Evolutionary conservation across 805 yeast genomes (phyloP).

Genomic region (Pichia exigua): DNA sequence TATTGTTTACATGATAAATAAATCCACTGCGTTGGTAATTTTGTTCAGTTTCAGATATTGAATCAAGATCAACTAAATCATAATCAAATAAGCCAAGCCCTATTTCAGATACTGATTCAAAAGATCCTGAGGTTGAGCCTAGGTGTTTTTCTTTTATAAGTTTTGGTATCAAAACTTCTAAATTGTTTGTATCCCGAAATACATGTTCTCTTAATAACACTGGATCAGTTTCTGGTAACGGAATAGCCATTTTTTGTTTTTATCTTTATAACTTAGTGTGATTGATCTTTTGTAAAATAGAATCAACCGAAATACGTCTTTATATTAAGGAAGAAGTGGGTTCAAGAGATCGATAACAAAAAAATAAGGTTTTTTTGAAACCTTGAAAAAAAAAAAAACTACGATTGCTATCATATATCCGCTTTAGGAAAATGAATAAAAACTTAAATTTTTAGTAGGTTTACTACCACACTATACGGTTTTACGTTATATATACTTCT

Average conservation of each 20-base stretch:
- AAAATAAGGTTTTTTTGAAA: no score
- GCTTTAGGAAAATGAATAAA: neutral
- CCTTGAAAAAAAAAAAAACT: no score
- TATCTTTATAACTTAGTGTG: no score
- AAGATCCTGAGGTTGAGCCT: conserved; percentile 3
- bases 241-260: conserved; percentile 24
- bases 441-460: neutral
- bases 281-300: no score
- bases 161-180: conserved; percentile 22
- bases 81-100: conserved; percentile 28
- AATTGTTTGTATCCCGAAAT: conserved; percentile 21
- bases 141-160: conserved; percentile 14
- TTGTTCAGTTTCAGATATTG: conserved; percentile 2
- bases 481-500: neutral
- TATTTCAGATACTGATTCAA: conserved; percentile 23
- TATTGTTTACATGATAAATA: neutral
- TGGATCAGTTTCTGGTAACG: conserved; percentile 27
- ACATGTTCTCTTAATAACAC: conserved; percentile 29
- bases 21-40: neutral
- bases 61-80: conserved; percentile 13
- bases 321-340: no score
- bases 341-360: no score
- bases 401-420: neutral
- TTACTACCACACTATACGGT: neutral
- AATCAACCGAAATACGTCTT: neutral